Conservation (phyloP, 768 basidiomycete genomes). For the Agrocybe praecox region DNA sequence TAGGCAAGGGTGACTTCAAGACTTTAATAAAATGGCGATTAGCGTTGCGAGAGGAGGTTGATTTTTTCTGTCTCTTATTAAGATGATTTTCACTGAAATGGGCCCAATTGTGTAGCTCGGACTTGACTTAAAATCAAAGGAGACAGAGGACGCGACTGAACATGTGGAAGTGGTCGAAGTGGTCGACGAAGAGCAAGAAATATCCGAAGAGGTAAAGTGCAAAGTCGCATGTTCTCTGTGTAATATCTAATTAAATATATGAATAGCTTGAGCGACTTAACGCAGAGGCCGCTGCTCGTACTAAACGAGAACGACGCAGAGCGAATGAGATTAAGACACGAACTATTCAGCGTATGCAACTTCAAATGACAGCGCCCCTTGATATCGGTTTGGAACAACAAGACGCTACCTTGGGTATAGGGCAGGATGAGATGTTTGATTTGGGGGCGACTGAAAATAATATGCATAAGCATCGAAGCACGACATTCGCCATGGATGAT, state of each 20-base stretch:
- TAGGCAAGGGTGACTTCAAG: constrained; percentile 99
- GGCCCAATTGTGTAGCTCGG: constrained; percentile 57
- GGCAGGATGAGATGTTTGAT: constrained; percentile 90
- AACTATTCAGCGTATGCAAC: constrained; percentile 92
- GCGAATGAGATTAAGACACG: constrained; percentile 88
- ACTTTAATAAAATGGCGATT: constrained; percentile 88
- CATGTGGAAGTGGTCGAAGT: constrained; percentile 64
- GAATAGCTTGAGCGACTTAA: constrained; percentile 82
- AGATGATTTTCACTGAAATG: not conserved
- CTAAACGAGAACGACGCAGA: constrained; percentile 80
- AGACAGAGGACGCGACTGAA: constrained; percentile 78
- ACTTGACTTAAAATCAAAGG: constrained; percentile 76
- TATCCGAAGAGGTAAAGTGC: constrained; percentile 77
- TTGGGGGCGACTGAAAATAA: constrained; percentile 60
- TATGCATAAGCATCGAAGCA: constrained; percentile 31
- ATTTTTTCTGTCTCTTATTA: constrained; percentile 3
- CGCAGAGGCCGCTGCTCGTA: constrained; percentile 68
- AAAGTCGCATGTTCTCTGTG: not conserved
- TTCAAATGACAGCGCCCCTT: constrained; percentile 97
- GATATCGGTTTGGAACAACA: constrained; percentile 91
- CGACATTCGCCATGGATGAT: constrained; percentile 38
- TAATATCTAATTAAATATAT: not conserved
- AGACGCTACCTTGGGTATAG: constrained; percentile 70
- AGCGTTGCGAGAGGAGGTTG: constrained; percentile 86
- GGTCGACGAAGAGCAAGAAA: constrained; percentile 86